A percentile compares a stretch with the other conserved stretches of the same genome.
These are phyloP conservation scores for Rachicladosporium sp. DNA, from an alignment of 2,329 filamentous ascomycete species.

Conservation along the genomic window DNA sequence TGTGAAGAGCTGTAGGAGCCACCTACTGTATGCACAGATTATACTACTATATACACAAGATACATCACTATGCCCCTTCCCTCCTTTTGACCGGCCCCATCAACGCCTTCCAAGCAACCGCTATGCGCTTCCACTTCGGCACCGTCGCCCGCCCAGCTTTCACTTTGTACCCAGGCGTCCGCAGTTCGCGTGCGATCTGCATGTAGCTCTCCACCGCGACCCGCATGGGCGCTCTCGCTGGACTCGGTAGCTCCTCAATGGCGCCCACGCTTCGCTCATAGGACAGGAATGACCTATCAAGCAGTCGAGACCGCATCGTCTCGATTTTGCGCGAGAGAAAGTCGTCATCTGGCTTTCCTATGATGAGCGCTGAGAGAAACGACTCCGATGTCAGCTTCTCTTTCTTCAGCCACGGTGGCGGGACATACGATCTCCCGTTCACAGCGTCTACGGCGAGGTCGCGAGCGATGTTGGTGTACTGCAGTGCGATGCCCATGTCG, in stretches of 20 bases:
- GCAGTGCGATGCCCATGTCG: conserved; percentile 61
- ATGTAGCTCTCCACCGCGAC: conserved; percentile 66
- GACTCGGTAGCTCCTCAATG: conserved; percentile 49
- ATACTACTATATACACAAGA: neutral
- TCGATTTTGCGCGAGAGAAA: conserved; percentile 38
- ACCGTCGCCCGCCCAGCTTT: conserved; percentile 36
- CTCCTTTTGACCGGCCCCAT: conserved; percentile 11
- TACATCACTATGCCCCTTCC: neutral
- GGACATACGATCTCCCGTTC: conserved; percentile 57
- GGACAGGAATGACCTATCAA: conserved; percentile 49
- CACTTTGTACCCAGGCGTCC: conserved; percentile 32
- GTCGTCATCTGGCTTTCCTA: conserved; percentile 16
- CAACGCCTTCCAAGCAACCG: conserved; percentile 48
- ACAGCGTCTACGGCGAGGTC: conserved; percentile 57
- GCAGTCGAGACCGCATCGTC: conserved; percentile 39
- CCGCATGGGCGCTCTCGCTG: conserved; percentile 50
- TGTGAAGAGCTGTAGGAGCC: too few relatives aligned
- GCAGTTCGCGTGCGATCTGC: conserved; percentile 57
- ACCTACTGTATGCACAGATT: too few relatives aligned
- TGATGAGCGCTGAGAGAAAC: conserved; percentile 33
- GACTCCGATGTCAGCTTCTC: conserved; percentile 41
- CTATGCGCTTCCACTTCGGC: conserved; percentile 36
- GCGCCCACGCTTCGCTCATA: conserved; percentile 43
- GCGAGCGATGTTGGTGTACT: conserved; percentile 65
- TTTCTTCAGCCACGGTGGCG: conserved; percentile 49